These are phyloP conservation scores for Crithidia acanthocephali DNA, from an alignment of 208 protist genomes.

Conservation along the genomic window DNA sequence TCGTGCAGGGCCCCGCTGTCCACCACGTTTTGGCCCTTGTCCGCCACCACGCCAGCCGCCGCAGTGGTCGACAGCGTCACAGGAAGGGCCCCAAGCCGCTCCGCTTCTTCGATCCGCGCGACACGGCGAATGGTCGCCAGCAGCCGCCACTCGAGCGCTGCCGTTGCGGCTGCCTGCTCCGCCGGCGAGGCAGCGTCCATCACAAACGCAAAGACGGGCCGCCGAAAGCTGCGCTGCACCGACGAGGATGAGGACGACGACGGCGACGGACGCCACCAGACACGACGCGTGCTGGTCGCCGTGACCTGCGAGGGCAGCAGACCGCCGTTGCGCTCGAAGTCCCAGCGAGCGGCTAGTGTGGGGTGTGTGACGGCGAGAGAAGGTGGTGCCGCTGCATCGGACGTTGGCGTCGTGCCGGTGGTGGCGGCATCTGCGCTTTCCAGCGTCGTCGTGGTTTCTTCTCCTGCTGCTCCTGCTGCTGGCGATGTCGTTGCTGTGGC, in stretches of 20 bases:
- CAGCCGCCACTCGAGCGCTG: slow-evolving; percentile 45
- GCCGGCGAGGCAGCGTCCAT: slow-evolving; percentile 37
- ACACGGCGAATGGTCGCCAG: slow-evolving; percentile 47
- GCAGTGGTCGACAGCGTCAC: slow-evolving; percentile 17
- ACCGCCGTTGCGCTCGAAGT: slow-evolving; percentile 51
- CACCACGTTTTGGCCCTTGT: no score
- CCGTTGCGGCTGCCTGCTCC: slow-evolving; percentile 50
- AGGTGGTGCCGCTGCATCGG: background rate
- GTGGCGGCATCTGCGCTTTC: background rate
- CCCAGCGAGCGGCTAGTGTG: slow-evolving; percentile 50
- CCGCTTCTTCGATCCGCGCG: slow-evolving; percentile 51
- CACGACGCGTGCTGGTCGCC: slow-evolving; percentile 45
- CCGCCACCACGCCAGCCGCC: no score
- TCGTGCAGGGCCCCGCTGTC: slow-evolving; percentile 3
- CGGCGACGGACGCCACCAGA: slow-evolving; percentile 61
- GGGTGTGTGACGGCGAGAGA: slow-evolving; percentile 60
- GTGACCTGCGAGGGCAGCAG: slow-evolving; percentile 55
- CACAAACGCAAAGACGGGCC: slow-evolving; percentile 70
- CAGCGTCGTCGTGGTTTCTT: background rate
- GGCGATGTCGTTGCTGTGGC: background rate
- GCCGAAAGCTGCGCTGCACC: slow-evolving; percentile 37
- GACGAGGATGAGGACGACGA: background rate
- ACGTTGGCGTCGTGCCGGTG: background rate
- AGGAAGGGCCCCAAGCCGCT: slow-evolving; percentile 33
- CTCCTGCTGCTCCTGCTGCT: no score